Evolutionary conservation across 768 basidiomycete genomes (phyloP).

Genomic region (Pleurotus tuoliensis): DNA sequence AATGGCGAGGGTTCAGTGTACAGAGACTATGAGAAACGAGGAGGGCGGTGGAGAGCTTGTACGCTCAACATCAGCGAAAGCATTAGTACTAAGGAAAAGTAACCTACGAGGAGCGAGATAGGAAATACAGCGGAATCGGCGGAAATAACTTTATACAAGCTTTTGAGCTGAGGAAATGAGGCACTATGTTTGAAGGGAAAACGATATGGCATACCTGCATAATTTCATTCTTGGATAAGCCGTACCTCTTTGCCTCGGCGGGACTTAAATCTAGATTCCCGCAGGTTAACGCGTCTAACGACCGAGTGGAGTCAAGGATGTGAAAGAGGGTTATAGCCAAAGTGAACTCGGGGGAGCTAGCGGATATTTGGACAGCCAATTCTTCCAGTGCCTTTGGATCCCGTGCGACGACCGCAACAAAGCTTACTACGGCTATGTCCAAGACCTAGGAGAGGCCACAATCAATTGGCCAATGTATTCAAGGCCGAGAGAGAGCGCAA

Average conservation of each 20-base stretch:
- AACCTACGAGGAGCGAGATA: neutral
- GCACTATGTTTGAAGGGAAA: neutral
- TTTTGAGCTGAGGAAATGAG: slow-evolving; percentile 27
- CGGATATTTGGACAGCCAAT: slow-evolving; percentile 34
- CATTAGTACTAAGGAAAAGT: neutral
- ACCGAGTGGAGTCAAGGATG: slow-evolving; percentile 29
- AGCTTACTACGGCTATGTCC: slow-evolving; percentile 59
- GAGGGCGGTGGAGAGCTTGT: slow-evolving; percentile 50
- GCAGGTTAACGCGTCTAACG: slow-evolving; percentile 49
- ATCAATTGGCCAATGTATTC: neutral
- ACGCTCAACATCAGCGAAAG: neutral
- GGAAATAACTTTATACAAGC: slow-evolving; percentile 19
- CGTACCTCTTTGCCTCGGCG: slow-evolving; percentile 44
- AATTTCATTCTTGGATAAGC: slow-evolving; percentile 57
- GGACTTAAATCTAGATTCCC: slow-evolving; percentile 26
- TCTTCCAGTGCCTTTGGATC: slow-evolving; percentile 54
- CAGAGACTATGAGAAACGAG: slow-evolving; percentile 50
- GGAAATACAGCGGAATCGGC: slow-evolving; percentile 27
- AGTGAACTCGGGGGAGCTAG: slow-evolving; percentile 13
- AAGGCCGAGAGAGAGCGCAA: neutral
- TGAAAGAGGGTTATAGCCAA: slow-evolving; percentile 41
- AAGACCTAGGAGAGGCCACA: slow-evolving; percentile 42
- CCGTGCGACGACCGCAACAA: slow-evolving; percentile 58
- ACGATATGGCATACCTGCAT: slow-evolving; percentile 37
- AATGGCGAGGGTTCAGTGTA: slow-evolving; percentile 43